Evolutionary conservation across 106 monocot genomes (phyloP).

Genomic region (Acorus calamus): DNA sequence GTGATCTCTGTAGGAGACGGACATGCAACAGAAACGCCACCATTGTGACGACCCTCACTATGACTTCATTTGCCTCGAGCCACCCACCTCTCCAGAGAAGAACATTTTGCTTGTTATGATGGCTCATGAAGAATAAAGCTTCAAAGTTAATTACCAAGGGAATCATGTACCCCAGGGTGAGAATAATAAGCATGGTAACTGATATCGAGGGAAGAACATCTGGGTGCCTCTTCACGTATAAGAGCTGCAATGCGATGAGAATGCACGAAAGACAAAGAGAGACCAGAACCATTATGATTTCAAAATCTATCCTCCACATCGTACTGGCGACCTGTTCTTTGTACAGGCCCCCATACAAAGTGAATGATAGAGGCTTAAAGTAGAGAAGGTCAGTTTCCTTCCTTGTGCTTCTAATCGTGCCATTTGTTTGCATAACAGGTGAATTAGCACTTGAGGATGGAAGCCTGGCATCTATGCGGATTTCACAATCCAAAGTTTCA

Average conservation of each 20-base stretch:
- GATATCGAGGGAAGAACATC: conserved; percentile 47
- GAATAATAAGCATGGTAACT: conserved; percentile 44
- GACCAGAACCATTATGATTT: conserved; percentile 40
- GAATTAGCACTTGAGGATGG: conserved; percentile 21
- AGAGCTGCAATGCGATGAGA: conserved; percentile 40
- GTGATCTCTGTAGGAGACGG: conserved; percentile 37
- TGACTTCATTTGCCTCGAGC: conserved; percentile 41
- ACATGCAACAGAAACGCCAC: conserved; percentile 47
- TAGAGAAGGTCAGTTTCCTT: conserved; percentile 29
- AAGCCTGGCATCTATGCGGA: conserved; percentile 37
- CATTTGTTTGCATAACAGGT: conserved; percentile 9
- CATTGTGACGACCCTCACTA: conserved; percentile 41
- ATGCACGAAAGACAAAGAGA: conserved; percentile 47
- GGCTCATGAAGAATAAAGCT: conserved; percentile 22
- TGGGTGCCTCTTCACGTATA: conserved; percentile 32
- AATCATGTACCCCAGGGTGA: conserved; percentile 44
- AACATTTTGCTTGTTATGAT: conserved; percentile 11
- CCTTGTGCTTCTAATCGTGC: conserved; percentile 42
- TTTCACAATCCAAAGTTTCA: conserved; percentile 29
- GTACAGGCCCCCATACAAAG: conserved; percentile 14
- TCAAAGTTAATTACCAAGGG: conserved; percentile 51
- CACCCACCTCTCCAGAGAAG: conserved; percentile 29
- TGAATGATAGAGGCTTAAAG: conserved; percentile 34
- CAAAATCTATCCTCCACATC: conserved; percentile 42
- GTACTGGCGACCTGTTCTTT: neutral